These are phyloP conservation scores for Pseudoscleropodium purum DNA, from an alignment of 225 moss, liverwort and hornwort species.

Conservation along the genomic window DNA sequence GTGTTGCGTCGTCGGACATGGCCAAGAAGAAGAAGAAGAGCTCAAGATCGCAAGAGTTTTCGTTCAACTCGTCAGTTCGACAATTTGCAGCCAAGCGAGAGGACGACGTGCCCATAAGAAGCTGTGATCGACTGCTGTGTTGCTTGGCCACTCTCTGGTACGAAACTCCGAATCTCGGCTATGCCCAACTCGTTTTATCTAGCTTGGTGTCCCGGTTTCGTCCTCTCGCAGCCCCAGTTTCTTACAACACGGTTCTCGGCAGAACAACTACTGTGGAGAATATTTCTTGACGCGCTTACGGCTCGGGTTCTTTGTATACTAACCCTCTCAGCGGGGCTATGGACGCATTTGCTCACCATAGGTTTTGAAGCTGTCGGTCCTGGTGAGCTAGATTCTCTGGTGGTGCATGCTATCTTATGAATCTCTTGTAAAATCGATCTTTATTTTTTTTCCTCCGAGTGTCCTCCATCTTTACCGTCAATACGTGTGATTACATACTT, in stretches of 20 bases:
- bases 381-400: not conserved
- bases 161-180: not conserved
- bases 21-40: too few species aligned
- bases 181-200: not conserved
- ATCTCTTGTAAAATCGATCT: not conserved
- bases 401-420: not conserved
- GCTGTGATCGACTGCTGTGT: not conserved
- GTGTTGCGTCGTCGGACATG: too few species aligned
- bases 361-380: too few species aligned
- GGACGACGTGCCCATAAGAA: not conserved
- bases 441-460: not conserved
- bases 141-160: not conserved
- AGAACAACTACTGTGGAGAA: not conserved
- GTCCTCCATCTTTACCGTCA: not conserved
- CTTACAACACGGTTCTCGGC: not conserved
- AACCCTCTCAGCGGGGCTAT: not conserved
- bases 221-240: not conserved
- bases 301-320: not conserved
- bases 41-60: too few species aligned
- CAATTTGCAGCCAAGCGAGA: not conserved
- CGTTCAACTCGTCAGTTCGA: too few species aligned
- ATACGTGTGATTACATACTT: not conserved
- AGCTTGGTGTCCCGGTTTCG: not conserved
- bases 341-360: not conserved
- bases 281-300: not conserved